Evolutionary conservation across 2,329 filamentous ascomycete genomes (phyloP).

Genomic region (Paecilomyces sp.): DNA sequence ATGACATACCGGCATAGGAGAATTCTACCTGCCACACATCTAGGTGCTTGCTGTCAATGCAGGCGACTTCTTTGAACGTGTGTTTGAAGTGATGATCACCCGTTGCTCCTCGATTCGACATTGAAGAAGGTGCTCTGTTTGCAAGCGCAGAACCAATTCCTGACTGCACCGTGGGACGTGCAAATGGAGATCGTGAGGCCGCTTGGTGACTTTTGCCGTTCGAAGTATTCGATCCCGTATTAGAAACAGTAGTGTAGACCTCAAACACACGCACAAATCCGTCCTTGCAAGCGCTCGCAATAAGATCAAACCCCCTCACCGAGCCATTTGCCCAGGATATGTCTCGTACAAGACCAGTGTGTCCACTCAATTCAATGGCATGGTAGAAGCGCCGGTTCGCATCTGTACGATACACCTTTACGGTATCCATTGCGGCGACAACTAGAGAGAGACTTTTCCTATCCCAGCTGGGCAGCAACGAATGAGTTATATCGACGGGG

Average conservation of each 20-base stretch:
- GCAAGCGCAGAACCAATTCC: conserved; percentile 37
- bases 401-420: conserved; percentile 75
- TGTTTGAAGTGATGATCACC: conserved; percentile 35
- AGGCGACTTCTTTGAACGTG: conserved; percentile 34
- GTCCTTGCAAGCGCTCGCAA: conserved; percentile 90
- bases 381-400: conserved; percentile 74
- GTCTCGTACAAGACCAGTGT: conserved; percentile 73
- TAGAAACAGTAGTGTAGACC: conserved; percentile 30
- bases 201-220: conserved; percentile 20
- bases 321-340: conserved; percentile 90
- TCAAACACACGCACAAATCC: conserved; percentile 86
- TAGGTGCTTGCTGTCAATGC: conserved; percentile 37
- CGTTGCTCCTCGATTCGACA: conserved; percentile 23
- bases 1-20: conserved; percentile 32
- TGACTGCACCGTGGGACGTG: conserved; percentile 29
- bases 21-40: conserved; percentile 40
- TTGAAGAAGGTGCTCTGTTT: conserved; percentile 22
- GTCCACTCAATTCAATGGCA: conserved; percentile 66
- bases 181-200: conserved; percentile 19
- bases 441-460: conserved; percentile 72
- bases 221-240: conserved; percentile 17
- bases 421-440: conserved; percentile 76
- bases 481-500: conserved; percentile 62
- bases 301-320: conserved; percentile 79
- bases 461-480: conserved; percentile 72